Evolutionary conservation across 2,329 filamentous ascomycete genomes (phyloP).

Genomic region (Fusarium odoratissimum): DNA sequence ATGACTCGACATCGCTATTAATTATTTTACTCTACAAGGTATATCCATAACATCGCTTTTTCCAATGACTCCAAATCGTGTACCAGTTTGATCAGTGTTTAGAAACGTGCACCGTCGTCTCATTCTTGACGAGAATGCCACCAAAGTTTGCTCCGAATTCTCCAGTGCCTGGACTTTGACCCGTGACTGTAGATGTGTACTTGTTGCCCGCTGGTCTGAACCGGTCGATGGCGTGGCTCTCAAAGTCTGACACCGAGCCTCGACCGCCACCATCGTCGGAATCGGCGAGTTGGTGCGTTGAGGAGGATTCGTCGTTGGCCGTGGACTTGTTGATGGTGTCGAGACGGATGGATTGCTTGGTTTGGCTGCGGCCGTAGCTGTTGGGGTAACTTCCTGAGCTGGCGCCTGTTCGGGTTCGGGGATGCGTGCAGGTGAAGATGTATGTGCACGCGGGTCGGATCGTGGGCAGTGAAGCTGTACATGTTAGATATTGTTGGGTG

Average conservation of each 20-base stretch:
- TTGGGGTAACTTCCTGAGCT: conserved; percentile 35
- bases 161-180: neutral
- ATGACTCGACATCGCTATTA: neutral
- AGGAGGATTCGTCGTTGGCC: conserved; percentile 31
- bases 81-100: conserved; percentile 7
- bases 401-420: conserved; percentile 27
- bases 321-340: conserved; percentile 30
- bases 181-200: conserved; percentile 30
- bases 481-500: neutral
- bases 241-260: conserved; percentile 36
- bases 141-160: conserved; percentile 6
- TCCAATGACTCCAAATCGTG: neutral
- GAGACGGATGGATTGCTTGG: conserved; percentile 39
- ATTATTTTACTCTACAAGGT: neutral
- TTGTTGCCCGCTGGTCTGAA: conserved; percentile 22
- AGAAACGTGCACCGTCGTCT: conserved; percentile 30
- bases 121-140: conserved; percentile 43
- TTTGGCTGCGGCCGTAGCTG: conserved; percentile 37
- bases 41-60: neutral
- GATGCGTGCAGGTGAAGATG: conserved; percentile 34
- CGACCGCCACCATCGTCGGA: conserved; percentile 5
- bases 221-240: conserved; percentile 38
- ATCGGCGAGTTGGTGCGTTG: conserved; percentile 38
- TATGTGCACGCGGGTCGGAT: conserved; percentile 39
- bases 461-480: conserved; percentile 39